Conservation (phyloP, 495 filamentous ascomycete species). For the Penicillium angulare region DNA sequence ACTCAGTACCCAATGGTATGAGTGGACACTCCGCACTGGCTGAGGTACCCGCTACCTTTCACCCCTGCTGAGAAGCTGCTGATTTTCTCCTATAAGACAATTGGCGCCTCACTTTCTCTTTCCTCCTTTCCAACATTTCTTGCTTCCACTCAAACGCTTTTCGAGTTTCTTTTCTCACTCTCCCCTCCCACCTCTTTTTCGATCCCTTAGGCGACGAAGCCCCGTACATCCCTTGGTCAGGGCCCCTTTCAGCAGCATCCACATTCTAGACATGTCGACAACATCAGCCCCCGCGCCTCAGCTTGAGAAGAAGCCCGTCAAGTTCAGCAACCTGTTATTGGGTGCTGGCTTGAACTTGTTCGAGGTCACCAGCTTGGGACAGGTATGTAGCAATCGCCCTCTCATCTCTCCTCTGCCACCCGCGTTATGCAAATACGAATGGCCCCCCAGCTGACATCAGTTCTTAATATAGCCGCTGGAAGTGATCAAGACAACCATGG, state of each 20-base stretch:
- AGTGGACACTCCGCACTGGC: slow-evolving; percentile 17
- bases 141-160: background rate
- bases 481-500: slow-evolving; percentile 99
- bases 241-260: slow-evolving; percentile 60
- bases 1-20: slow-evolving; percentile 27
- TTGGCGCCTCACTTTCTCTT: slow-evolving; percentile 7
- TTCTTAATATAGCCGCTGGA: slow-evolving; percentile 70
- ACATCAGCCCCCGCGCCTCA: slow-evolving; percentile 44
- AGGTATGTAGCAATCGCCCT: slow-evolving; percentile 47
- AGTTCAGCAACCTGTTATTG: slow-evolving; percentile 97
- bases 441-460: background rate
- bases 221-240: slow-evolving; percentile 89
- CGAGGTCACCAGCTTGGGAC: slow-evolving; percentile 87
- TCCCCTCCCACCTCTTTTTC: slow-evolving; percentile 10
- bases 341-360: slow-evolving; percentile 98
- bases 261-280: slow-evolving; percentile 47
- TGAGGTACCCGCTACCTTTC: background rate
- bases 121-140: slow-evolving; percentile 14
- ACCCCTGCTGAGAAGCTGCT: slow-evolving; percentile 6
- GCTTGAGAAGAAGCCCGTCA: slow-evolving; percentile 98
- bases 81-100: slow-evolving; percentile 23
- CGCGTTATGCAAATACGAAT: background rate
- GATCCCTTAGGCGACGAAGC: slow-evolving; percentile 65
- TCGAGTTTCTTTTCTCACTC: slow-evolving; percentile 2
- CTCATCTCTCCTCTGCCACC: background rate